Base-by-base conservation (phyloP, 495 filamentous ascomycete species). In the Aspergillus panamensis region DNA sequence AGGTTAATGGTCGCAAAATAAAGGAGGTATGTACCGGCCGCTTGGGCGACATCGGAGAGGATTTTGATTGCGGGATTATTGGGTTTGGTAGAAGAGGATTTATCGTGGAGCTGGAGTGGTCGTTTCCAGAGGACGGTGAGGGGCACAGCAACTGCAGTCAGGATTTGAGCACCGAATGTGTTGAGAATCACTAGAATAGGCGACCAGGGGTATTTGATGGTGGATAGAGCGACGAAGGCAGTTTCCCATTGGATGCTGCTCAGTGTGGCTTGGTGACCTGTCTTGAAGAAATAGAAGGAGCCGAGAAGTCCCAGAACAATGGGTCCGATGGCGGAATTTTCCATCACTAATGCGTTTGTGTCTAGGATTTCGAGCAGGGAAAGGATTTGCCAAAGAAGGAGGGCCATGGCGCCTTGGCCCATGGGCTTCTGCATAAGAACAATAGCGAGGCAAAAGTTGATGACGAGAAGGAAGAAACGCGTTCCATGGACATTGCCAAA, bases 251-350 rank as follows among this genome's bases (percentile, higher is more conserved):
- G 95, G 69, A 99, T 95, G 58, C 83, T 87, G 63, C 84, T 81
- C 20, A 96, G 82, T 0, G 86, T 87, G 14, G 93, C 93, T 72
- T 97, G 95, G 72, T 99, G 94, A 61, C 94, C 94, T 1, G 94
- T 99, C 64, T 93, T 96, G 84, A 99, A 99, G 78, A 87, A 99
- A 76, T 96, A 84, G 70, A 91, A 96, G 61, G 85, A 88, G 48
- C 91, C 95, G 1, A 99, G 80, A 14, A 97, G 71, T 37, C 84
- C 95, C 10, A 99, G 79, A 39, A 96, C 78, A 20, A 92, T 76
- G 20, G 95, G 93, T 0, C 92, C 94, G 66, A 97, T 86, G 32
- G 88, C 70, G 3, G 88, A 87, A 62, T 83, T 80, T 42, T 78
- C 69, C 12, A 66, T 63, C 1, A 82, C 75, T 1, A 96, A 73